Conservation (phyloP, 116 monocot species). For the Dioscorea cayenensis region DNA sequence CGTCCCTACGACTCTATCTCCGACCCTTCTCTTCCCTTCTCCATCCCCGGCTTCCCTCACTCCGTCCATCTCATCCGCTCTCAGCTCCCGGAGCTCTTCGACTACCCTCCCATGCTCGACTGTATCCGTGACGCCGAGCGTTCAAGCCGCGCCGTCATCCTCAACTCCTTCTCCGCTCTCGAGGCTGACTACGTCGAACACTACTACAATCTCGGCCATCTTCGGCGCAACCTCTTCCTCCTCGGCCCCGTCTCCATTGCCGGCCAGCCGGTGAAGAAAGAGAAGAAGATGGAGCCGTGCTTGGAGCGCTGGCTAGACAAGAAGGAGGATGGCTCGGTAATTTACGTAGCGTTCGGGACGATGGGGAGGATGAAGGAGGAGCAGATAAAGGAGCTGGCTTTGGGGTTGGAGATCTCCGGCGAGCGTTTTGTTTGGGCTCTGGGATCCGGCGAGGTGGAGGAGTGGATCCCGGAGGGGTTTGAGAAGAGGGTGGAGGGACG, state of each 20-base stretch:
- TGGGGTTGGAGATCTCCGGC: not conserved
- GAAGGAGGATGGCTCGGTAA: not conserved
- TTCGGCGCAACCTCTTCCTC: constrained; percentile 2
- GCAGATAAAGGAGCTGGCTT: not conserved
- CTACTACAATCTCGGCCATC: not conserved
- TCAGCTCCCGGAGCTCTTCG: not conserved
- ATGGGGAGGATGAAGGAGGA: not conserved
- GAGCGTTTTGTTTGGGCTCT: not conserved
- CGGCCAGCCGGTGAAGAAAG: not conserved
- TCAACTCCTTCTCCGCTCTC: constrained; percentile 39
- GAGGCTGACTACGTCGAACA: constrained; percentile 20
- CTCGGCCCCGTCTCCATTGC: constrained; percentile 16
- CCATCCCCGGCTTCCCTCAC: constrained; percentile 18
- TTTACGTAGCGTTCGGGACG: not conserved
- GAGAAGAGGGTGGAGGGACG: not conserved
- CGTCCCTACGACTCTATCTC: not conserved
- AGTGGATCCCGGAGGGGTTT: constrained; percentile 9
- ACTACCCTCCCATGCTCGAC: not conserved
- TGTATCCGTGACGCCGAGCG: not conserved
- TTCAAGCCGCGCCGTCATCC: constrained; percentile 18
- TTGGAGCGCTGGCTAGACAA: not conserved
- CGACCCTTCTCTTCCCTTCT: not conserved
- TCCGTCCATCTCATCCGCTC: constrained; percentile 5
- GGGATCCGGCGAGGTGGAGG: not conserved
- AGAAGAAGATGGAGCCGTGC: not conserved